Evolutionary conservation across 2,329 filamentous ascomycete genomes (phyloP).

Genomic region (Coniochaeta prunicola): DNA sequence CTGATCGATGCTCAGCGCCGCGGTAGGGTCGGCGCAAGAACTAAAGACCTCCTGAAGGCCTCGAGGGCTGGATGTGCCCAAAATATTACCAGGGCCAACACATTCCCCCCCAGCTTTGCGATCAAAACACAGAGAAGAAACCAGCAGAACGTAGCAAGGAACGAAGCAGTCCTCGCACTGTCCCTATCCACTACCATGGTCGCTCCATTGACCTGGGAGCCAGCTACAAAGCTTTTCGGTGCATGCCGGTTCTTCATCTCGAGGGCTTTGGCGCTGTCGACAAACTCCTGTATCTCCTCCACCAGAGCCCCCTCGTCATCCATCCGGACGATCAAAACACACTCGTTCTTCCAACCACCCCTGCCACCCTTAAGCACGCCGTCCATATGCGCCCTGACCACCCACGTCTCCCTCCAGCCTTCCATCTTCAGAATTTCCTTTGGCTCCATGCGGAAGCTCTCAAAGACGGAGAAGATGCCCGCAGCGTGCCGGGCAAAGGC

Average conservation of each 20-base stretch:
- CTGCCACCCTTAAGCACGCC: conserved; percentile 16
- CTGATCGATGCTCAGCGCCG: too few relatives aligned
- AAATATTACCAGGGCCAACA: not conserved
- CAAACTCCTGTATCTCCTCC: conserved; percentile 27
- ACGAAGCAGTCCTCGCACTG: not conserved
- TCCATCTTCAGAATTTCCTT: conserved; percentile 20
- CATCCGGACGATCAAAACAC: conserved; percentile 22
- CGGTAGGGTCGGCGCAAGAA: not conserved
- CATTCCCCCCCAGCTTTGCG: not conserved
- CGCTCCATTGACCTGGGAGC: not conserved
- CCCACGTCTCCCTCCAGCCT: conserved; percentile 21
- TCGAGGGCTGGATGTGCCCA: not conserved
- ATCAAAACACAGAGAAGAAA: not conserved
- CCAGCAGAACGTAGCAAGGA: not conserved
- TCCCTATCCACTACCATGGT: not conserved
- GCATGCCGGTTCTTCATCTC: conserved; percentile 24
- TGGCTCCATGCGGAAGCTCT: conserved; percentile 30
- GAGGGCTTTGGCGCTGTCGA: conserved; percentile 31
- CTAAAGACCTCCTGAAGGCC: not conserved
- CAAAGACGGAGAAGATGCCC: conserved; percentile 32
- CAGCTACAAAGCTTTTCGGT: conserved; percentile 16
- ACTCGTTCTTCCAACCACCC: conserved; percentile 23
- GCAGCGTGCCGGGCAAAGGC: conserved; percentile 30
- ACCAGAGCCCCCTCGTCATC: conserved; percentile 18
- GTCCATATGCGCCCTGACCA: conserved; percentile 29